A percentile compares a stretch with the other conserved stretches of the same genome.
Evolutionary conservation across 768 basidiomycete species (phyloP).

Genomic region (Pleurotus ostreatus): DNA sequence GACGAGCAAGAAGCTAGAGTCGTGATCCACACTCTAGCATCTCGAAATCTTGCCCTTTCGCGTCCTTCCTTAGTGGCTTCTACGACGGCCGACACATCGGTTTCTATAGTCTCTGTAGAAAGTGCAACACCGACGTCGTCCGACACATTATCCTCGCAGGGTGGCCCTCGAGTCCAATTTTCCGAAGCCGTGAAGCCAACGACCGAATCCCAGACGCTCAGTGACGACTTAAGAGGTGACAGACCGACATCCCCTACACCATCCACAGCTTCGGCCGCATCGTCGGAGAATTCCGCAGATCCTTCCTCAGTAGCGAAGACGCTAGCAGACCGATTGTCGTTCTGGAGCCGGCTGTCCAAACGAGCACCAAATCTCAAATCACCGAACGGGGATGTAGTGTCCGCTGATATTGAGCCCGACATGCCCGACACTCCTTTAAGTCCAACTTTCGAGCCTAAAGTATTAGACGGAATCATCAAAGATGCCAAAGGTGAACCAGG

Average conservation of each 20-base stretch:
- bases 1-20: constrained; percentile 55
- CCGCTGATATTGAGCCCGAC: constrained; percentile 1
- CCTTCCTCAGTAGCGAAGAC: constrained; percentile 56
- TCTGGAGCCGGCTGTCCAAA: constrained; percentile 66
- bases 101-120: not conserved
- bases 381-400: not conserved
- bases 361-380: constrained; percentile 23
- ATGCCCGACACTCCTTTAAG: constrained; percentile 5
- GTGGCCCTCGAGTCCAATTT: constrained; percentile 9
- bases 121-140: not conserved
- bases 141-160: not conserved
- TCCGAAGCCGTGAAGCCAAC: not conserved
- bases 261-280: constrained; percentile 48
- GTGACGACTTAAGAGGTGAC: constrained; percentile 9
- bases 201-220: constrained; percentile 9
- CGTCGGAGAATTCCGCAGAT: constrained; percentile 42
- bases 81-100: constrained; percentile 17
- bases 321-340: constrained; percentile 63
- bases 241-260: constrained; percentile 33
- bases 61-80: constrained; percentile 43
- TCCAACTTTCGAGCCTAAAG: constrained; percentile 27
- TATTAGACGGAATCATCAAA: constrained; percentile 41
- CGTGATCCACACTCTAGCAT: constrained; percentile 46
- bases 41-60: constrained; percentile 40
- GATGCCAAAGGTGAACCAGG: constrained; percentile 43